Evolutionary conservation across 169 alveolate genomes (phyloP).

Genomic region (Sarcocystis neurona): DNA sequence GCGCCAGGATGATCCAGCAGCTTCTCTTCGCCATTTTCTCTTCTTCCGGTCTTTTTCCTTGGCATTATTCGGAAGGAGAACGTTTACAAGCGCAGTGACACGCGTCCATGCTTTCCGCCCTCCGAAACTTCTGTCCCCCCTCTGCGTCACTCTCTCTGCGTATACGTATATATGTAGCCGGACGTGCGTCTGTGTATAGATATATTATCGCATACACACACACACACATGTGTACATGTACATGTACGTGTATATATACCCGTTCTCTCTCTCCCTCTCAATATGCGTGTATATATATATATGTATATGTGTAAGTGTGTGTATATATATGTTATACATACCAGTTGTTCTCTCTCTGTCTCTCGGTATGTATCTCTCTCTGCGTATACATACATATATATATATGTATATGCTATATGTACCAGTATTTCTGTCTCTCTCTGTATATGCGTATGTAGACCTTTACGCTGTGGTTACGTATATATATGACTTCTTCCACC

Average conservation of each 20-base stretch:
- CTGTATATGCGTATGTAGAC: neutral
- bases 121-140: neutral
- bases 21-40: too few species aligned
- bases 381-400: neutral
- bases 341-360: neutral
- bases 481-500: conserved; percentile 85
- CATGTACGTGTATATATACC: neutral
- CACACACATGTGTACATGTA: neutral
- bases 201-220: neutral
- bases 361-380: neutral
- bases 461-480: conserved; percentile 71
- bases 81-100: neutral
- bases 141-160: neutral
- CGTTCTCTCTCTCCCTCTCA: neutral
- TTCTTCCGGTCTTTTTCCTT: neutral
- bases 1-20: too few species aligned
- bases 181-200: too few species aligned
- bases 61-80: neutral
- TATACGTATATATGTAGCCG: too few species aligned
- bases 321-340: neutral
- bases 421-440: neutral
- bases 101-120: neutral
- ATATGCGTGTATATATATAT: neutral
- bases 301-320: neutral
- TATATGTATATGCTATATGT: neutral